Evolutionary conservation across 176 grass and related monocot genomes (phyloP).

Genomic region (Oryza longistaminata): DNA sequence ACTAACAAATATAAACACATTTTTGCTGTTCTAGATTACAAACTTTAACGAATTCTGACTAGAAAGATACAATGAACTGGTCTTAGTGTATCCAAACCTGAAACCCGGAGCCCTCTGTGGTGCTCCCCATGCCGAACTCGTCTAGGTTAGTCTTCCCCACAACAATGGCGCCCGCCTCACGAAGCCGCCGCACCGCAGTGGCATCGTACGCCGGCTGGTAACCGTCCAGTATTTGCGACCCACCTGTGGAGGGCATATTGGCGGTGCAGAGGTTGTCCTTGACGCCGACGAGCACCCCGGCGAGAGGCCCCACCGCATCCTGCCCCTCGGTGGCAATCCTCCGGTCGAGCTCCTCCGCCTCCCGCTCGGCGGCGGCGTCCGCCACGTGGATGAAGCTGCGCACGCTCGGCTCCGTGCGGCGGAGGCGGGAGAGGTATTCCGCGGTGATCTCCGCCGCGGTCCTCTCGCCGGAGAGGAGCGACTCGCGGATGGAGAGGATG

Average conservation of each 20-base stretch:
- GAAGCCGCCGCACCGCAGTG: constrained; percentile 71
- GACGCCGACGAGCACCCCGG: constrained; percentile 78
- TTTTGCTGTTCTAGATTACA: background rate
- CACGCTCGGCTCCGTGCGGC: constrained; percentile 73
- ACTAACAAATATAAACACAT: background rate
- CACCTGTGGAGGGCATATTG: constrained; percentile 89
- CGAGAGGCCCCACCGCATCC: constrained; percentile 62
- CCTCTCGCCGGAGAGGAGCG: constrained; percentile 67
- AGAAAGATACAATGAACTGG: background rate
- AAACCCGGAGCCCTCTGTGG: constrained; percentile 85
- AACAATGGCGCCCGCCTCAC: constrained; percentile 74
- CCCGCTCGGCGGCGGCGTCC: constrained; percentile 57
- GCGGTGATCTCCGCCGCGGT: constrained; percentile 64
- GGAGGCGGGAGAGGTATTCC: constrained; percentile 81
- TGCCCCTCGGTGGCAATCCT: constrained; percentile 53
- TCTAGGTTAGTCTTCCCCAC: constrained; percentile 95
- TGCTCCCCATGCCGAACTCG: constrained; percentile 97
- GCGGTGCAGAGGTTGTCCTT: constrained; percentile 92
- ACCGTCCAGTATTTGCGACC: constrained; percentile 83
- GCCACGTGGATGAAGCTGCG: constrained; percentile 91
- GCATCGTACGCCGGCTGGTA: constrained; percentile 88
- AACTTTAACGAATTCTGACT: background rate
- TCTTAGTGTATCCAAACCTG: constrained; percentile 52
- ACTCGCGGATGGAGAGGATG: constrained; percentile 71
- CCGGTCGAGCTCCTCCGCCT: constrained; percentile 71